These are phyloP conservation scores for Balakata baccata DNA, from an alignment of 345 rosid species.

Conservation along the genomic window DNA sequence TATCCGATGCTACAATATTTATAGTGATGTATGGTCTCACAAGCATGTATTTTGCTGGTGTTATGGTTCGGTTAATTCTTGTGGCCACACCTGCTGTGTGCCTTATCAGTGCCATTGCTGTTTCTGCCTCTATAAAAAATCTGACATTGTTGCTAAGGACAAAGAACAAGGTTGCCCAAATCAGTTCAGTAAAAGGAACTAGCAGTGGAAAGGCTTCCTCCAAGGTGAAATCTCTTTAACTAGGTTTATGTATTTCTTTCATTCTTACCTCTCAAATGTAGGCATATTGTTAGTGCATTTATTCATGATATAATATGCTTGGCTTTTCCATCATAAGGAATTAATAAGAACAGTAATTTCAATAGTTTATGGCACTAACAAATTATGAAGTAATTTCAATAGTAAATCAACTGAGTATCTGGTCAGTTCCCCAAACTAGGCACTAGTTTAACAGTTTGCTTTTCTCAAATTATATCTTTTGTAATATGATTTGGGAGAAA, in stretches of 20 bases:
- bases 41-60: constrained; percentile 99
- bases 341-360: background rate
- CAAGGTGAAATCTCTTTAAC: constrained; percentile 51
- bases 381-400: background rate
- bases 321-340: background rate
- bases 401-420: background rate
- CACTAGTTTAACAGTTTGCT: background rate
- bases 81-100: constrained; percentile 98
- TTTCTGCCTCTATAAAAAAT: constrained; percentile 89
- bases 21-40: constrained; percentile 99
- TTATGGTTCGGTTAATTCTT: constrained; percentile 96
- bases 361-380: background rate
- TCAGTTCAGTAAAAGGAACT: constrained; percentile 63
- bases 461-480: background rate
- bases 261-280: background rate
- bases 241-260: background rate
- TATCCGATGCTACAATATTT: constrained; percentile 93
- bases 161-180: constrained; percentile 58
- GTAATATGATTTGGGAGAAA: background rate
- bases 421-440: background rate
- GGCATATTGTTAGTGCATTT: background rate
- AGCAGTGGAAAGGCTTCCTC: constrained; percentile 73
- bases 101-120: constrained; percentile 94
- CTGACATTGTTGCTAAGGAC: constrained; percentile 64
- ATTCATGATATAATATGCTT: background rate